Conservation (phyloP, 2,329 filamentous ascomycete genomes). For the Iodosphaeria phyllophila region DNA sequence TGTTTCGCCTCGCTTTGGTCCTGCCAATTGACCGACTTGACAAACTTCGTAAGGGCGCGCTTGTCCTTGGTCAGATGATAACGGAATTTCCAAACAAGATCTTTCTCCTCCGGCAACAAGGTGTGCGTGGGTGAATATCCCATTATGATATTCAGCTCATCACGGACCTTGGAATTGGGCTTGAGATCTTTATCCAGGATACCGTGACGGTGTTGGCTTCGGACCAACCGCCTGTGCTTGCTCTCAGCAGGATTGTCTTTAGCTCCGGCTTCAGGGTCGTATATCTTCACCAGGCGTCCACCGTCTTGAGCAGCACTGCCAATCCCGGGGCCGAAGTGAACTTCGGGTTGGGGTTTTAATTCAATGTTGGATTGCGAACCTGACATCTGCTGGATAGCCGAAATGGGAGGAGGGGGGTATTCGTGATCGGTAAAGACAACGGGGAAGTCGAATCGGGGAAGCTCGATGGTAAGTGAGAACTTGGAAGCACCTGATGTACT, state of each 20-base stretch:
- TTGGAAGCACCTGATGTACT: conserved; percentile 26
- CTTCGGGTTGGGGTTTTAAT: conserved; percentile 66
- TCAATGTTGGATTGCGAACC: conserved; percentile 49
- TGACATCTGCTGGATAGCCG: conserved; percentile 47
- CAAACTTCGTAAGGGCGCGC: conserved; percentile 81
- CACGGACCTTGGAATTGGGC: conserved; percentile 86
- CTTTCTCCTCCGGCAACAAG: conserved; percentile 78
- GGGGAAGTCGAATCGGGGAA: conserved; percentile 88
- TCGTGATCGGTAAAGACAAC: conserved; percentile 90
- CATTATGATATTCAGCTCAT: conserved; percentile 82
- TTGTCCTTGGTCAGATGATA: conserved; percentile 91
- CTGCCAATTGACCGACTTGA: conserved; percentile 92
- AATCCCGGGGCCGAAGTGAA: conserved; percentile 80
- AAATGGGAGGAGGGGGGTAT: conserved; percentile 71
- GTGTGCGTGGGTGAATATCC: conserved; percentile 83
- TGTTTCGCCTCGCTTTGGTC: conserved; percentile 73
- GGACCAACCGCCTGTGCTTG: conserved; percentile 81
- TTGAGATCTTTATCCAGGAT: conserved; percentile 89
- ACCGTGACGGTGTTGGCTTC: conserved; percentile 79
- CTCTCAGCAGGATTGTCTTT: conserved; percentile 86
- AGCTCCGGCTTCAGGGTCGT: conserved; percentile 81
- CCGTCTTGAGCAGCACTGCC: conserved; percentile 41
- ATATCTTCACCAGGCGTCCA: conserved; percentile 58
- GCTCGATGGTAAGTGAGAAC: conserved; percentile 76
- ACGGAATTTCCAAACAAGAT: conserved; percentile 92